These are phyloP conservation scores for Vicia faba DNA, from an alignment of 306 rosid species.

Conservation along the genomic window DNA sequence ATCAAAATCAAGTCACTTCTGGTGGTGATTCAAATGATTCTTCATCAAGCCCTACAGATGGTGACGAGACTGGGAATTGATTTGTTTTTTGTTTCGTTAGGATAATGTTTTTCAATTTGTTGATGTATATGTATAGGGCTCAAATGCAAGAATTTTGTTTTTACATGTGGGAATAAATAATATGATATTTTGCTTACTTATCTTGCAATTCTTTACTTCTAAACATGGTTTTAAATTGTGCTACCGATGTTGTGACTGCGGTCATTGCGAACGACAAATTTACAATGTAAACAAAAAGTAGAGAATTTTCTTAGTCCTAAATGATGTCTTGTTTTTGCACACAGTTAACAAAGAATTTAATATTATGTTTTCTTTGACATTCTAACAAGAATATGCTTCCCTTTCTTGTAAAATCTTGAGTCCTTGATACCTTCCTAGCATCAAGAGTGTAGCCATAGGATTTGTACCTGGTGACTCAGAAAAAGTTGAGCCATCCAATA, in stretches of 20 bases:
- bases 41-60: conserved; percentile 29
- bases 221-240: too few species aligned
- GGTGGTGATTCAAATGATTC: conserved; percentile 44
- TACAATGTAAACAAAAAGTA: neutral
- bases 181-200: neutral
- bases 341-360: neutral
- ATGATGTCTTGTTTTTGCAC: conserved; percentile 15
- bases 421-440: conserved; percentile 86
- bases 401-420: conserved; percentile 54
- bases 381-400: conserved; percentile 19
- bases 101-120: conserved; percentile 5
- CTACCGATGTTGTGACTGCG: too few species aligned
- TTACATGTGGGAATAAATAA: conserved; percentile 33
- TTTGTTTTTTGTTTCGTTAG: neutral
- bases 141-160: conserved; percentile 31
- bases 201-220: conserved; percentile 11
- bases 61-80: conserved; percentile 34
- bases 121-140: conserved; percentile 42
- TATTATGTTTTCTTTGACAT: conserved; percentile 7
- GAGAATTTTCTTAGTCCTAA: conserved; percentile 29
- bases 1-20: conserved; percentile 7
- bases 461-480: conserved; percentile 75
- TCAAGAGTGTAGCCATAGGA: conserved; percentile 71
- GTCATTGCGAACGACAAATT: neutral
- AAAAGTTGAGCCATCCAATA: conserved; percentile 74